phyloP scores from a whole-genome alignment of 306 rosid genomes.

The Datisca glomerata region DNA sequence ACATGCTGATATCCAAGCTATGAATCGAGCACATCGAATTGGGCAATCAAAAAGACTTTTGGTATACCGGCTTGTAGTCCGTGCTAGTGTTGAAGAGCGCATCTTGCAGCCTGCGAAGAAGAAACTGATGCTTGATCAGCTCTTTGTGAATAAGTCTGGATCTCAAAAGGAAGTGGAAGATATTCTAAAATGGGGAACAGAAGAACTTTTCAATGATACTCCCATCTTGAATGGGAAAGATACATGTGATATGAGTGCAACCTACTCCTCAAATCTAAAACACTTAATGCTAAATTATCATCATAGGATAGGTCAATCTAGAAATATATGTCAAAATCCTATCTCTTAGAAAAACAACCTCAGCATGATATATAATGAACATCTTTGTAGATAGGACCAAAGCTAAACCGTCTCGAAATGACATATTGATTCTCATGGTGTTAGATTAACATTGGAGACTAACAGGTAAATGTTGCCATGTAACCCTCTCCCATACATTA shows the following conservation, averaged over 20 bases:
- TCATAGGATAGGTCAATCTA: too few species aligned
- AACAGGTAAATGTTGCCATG: too few species aligned
- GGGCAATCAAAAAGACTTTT: conserved; percentile 97
- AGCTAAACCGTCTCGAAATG: too few species aligned
- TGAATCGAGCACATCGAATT: conserved; percentile 99
- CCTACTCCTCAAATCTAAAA: too few species aligned
- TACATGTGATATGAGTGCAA: conserved; percentile 46
- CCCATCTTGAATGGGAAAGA: conserved; percentile 48
- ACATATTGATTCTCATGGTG: too few species aligned
- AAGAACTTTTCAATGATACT: conserved; percentile 80
- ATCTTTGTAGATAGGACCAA: too few species aligned
- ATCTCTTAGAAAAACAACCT: too few species aligned
- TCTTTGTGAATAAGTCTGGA: conserved; percentile 94
- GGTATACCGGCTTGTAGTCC: conserved; percentile 97
- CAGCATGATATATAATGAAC: too few species aligned
- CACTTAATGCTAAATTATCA: too few species aligned
- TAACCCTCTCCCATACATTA: too few species aligned
- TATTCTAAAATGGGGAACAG: conserved; percentile 97
- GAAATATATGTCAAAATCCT: too few species aligned
- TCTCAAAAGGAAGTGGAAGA: conserved; percentile 97
- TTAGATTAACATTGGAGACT: too few species aligned
- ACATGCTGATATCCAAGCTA: conserved; percentile 99
- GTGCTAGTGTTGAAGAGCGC: conserved; percentile 99
- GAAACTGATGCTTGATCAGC: conserved; percentile 99
- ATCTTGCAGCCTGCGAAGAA: conserved; percentile 99